These are phyloP conservation scores for Lycium barbarum DNA, from an alignment of 257 asterid species.

Conservation along the genomic window DNA sequence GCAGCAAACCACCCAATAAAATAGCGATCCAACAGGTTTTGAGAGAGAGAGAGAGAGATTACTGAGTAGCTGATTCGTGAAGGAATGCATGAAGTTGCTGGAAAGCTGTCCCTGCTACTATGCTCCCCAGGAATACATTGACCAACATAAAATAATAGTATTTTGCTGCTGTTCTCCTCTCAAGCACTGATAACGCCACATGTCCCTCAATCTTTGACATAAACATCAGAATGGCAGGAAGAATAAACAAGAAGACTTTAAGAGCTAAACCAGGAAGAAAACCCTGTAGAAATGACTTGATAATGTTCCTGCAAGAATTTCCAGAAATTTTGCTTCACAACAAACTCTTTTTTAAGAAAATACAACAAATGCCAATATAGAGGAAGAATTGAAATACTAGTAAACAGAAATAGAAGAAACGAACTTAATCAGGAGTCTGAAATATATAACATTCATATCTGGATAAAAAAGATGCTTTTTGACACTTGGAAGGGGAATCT, in stretches of 20 bases:
- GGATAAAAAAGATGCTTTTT: neutral
- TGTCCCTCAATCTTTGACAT: conserved; percentile 97
- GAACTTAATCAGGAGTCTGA: neutral
- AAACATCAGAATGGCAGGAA: conserved; percentile 73
- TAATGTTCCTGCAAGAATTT: conserved; percentile 69
- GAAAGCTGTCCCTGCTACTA: conserved; percentile 93
- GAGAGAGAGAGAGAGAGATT: conserved; percentile 27
- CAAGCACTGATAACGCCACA: conserved; percentile 73
- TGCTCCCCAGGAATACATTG: conserved; percentile 95
- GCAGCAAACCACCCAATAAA: neutral
- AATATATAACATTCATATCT: neutral
- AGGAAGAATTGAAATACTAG: neutral
- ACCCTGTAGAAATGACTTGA: conserved; percentile 94
- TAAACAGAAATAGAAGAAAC: neutral
- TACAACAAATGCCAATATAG: neutral
- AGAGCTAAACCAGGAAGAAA: conserved; percentile 95
- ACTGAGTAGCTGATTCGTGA: conserved; percentile 82
- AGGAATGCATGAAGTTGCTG: conserved; percentile 95
- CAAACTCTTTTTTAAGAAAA: neutral
- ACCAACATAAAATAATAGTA: conserved; percentile 96
- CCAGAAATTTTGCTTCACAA: conserved; percentile 2
- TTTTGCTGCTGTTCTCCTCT: conserved; percentile 89
- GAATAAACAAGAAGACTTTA: conserved; percentile 70
- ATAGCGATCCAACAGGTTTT: neutral
- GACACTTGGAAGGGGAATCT: neutral